Percentiles rank a stretch among this genome's conserved stretches.
These are phyloP conservation scores for Dipteronia dyeriana DNA, from an alignment of 345 rosid genomes.

Conservation along the genomic window DNA sequence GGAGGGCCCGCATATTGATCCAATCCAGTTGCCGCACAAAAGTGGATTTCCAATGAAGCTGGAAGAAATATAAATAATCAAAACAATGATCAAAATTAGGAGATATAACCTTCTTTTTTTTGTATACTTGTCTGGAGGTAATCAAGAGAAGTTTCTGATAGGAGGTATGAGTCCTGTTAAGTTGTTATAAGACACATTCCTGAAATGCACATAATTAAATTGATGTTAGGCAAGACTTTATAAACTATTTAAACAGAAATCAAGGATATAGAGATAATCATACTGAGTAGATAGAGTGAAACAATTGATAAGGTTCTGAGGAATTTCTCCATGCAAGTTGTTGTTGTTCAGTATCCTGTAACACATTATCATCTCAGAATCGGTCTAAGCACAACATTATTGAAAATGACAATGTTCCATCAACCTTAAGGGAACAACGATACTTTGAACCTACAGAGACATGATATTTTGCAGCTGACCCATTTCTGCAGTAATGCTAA, in stretches of 20 bases:
- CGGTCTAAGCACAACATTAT: background rate
- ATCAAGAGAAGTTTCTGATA: conserved; percentile 61
- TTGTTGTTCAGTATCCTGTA: conserved; percentile 77
- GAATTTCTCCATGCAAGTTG: conserved; percentile 72
- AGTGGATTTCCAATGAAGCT: conserved; percentile 82
- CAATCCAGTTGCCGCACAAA: conserved; percentile 81
- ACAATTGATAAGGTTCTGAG: conserved; percentile 78
- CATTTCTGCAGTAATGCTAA: conserved; percentile 66
- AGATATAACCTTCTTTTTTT: background rate
- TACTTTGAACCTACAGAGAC: conserved; percentile 57
- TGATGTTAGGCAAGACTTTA: background rate
- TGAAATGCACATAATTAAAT: conserved; percentile 23
- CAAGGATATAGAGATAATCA: conserved; percentile 12
- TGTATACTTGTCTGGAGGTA: conserved; percentile 61
- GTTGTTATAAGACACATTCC: conserved; percentile 89
- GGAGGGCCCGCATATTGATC: conserved; percentile 69
- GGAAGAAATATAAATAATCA: conserved; percentile 9
- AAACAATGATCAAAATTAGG: background rate
- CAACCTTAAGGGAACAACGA: background rate
- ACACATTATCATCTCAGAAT: background rate
- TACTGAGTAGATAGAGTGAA: conserved; percentile 69
- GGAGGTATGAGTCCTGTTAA: conserved; percentile 71
- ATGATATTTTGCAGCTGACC: conserved; percentile 81
- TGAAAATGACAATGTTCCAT: background rate
- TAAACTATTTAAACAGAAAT: background rate